Base-by-base conservation (phyloP, 305 asterid species). In the Plantago rigida region DNA sequence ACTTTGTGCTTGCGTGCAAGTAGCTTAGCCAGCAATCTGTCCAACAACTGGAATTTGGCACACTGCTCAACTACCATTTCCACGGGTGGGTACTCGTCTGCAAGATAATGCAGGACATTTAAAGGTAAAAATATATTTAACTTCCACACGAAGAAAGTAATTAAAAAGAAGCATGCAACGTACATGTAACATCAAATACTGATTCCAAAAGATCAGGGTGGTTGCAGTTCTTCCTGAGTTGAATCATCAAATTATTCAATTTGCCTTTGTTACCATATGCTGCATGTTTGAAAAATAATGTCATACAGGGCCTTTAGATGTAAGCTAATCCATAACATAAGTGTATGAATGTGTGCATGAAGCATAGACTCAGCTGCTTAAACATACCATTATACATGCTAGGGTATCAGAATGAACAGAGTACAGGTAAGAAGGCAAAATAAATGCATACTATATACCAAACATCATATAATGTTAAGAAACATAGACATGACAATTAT, bases 171-270 rank as follows among this genome's bases (percentile, higher is more conserved):
- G 61, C 49, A 53, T 69, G 59, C 13, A 50, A 82, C 96, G 69
- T 89, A 93, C 99, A 61, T 47, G 97, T 86, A 66, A 87, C 86
- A 70, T 85, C 79, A 76, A 78, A 93, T 53, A 76, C 81, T 57
- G 96, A 82, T 80, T 93, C 95, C 81, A 93, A 79, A 47, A 93
- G 87, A 68, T 92, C 99, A 64, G 99, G 99, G 67, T 92, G 97
- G 79, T 85, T 83, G 86, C 99, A 92, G 59, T 84, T 87, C 82
- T 92, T 92, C 75, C 97, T 71, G 13, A 92, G 97, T 73, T 92
- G 99, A 68, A 89, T 0, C 96, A 89, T 79, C 86, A 92, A 63
- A 74, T 92, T 89, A 72, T 71, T 79, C 65, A 92, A 92, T 75
- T 70, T 89, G 63, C 89, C 96, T 73, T 73, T 89, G 74, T 70